phyloP scores from a whole-genome alignment of 2,329 filamentous ascomycete genomes.

The Penicillium janthinellum region DNA sequence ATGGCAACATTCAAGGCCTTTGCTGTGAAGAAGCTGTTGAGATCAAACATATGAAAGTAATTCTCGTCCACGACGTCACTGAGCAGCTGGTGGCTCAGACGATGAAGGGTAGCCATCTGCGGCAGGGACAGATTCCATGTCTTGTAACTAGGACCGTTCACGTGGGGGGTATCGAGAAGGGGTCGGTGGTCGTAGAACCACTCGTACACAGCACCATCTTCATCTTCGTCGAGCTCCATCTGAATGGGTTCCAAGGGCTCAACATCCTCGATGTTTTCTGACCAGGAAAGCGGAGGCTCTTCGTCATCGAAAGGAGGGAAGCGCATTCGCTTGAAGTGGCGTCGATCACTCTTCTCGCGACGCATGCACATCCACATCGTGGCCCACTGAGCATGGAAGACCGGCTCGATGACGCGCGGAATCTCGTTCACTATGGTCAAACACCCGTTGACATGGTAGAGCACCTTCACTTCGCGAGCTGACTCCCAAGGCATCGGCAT shows the following conservation, averaged over 20 bases:
- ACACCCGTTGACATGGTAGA: slow-evolving; percentile 98
- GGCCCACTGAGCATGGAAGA: slow-evolving; percentile 98
- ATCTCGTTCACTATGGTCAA: slow-evolving; percentile 96
- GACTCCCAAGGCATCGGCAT: slow-evolving; percentile 99
- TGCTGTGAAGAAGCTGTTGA: slow-evolving; percentile 91
- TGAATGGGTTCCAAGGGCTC: slow-evolving; percentile 97
- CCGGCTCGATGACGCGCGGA: slow-evolving; percentile 93
- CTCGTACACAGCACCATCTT: slow-evolving; percentile 87
- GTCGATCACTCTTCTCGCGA: slow-evolving; percentile 91
- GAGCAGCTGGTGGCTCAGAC: slow-evolving; percentile 84
- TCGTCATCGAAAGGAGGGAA: slow-evolving; percentile 99
- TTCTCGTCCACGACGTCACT: slow-evolving; percentile 94
- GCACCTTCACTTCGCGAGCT: slow-evolving; percentile 90
- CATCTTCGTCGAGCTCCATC: slow-evolving; percentile 93
- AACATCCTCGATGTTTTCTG: slow-evolving; percentile 97
- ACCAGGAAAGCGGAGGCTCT: slow-evolving; percentile 95
- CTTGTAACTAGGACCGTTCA: slow-evolving; percentile 96
- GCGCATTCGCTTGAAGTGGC: slow-evolving; percentile 98
- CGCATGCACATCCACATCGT: slow-evolving; percentile 99
- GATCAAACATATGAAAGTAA: slow-evolving; percentile 96
- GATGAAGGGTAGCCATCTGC: slow-evolving; percentile 95
- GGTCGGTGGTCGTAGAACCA: slow-evolving; percentile 98
- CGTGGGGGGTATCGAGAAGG: slow-evolving; percentile 84
- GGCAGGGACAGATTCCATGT: slow-evolving; percentile 89
- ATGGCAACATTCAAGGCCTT: slow-evolving; percentile 97